Conservation (phyloP, 345 rosid species). For the Eucalyptus cloeziana region DNA sequence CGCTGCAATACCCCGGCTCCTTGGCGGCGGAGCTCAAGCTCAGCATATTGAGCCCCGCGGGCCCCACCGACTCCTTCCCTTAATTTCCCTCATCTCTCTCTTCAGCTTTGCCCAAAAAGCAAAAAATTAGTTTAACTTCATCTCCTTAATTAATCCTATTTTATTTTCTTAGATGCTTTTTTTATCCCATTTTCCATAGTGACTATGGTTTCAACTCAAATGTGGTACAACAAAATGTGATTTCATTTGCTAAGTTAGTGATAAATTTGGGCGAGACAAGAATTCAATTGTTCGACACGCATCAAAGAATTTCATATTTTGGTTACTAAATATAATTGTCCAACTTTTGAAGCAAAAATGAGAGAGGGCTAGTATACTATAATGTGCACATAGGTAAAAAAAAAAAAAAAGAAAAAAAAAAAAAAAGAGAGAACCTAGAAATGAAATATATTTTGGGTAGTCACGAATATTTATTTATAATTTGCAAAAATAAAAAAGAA, state of each 20-base stretch:
- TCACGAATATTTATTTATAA: too few species aligned
- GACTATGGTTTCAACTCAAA: not conserved
- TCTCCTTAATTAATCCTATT: not conserved
- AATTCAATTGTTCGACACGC: not conserved
- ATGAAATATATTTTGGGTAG: too few species aligned
- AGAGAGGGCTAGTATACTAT: not conserved
- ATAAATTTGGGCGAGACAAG: not conserved
- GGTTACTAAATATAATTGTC: not conserved
- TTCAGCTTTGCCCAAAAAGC: conserved; percentile 18
- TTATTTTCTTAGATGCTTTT: not conserved
- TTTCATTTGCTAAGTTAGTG: not conserved
- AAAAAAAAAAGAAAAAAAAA: too few species aligned
- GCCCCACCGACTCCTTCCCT: conserved; percentile 21
- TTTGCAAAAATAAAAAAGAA: too few species aligned
- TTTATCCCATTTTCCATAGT: not conserved
- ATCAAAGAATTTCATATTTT: not conserved
- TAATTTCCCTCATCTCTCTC: conserved; percentile 1
- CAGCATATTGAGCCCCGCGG: conserved; percentile 35
- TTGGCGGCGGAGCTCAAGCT: conserved; percentile 43
- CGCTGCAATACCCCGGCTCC: conserved; percentile 5
- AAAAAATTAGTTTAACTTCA: not conserved
- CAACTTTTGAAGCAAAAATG: too few species aligned
- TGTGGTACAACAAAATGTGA: not conserved
- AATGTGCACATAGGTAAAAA: not conserved
- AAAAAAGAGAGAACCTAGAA: too few species aligned